Conservation (phyloP, 768 basidiomycete genomes). For the Boletus bicolor region DNA sequence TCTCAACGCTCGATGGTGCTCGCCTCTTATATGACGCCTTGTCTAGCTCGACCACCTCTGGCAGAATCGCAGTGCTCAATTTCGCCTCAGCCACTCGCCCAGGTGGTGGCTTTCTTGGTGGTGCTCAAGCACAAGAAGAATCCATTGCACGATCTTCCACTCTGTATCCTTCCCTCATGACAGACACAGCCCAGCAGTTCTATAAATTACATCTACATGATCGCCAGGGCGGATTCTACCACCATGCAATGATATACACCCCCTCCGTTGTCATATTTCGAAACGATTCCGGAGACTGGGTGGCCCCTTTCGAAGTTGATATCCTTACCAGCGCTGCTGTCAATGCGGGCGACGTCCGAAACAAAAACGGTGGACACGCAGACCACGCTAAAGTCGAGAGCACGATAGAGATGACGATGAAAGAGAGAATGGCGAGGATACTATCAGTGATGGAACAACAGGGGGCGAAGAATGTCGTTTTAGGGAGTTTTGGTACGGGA, state of each 20-base stretch:
- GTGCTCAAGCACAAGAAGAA: conserved; percentile 79
- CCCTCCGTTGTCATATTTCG: conserved; percentile 62
- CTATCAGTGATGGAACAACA: conserved; percentile 62
- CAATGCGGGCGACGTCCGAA: conserved; percentile 55
- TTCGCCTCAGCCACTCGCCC: conserved; percentile 75
- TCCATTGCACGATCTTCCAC: conserved; percentile 75
- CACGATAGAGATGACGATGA: conserved; percentile 56
- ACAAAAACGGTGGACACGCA: conserved; percentile 15
- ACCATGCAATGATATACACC: conserved; percentile 78
- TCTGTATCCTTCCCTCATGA: conserved; percentile 60
- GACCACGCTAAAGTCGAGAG: conserved; percentile 22
- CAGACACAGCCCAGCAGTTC: conserved; percentile 53
- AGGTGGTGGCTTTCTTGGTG: conserved; percentile 72
- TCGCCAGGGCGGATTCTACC: conserved; percentile 55
- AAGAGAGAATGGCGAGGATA: conserved; percentile 67
- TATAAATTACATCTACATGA: conserved; percentile 56
- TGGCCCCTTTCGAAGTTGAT: conserved; percentile 57
- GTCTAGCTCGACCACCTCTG: conserved; percentile 11
- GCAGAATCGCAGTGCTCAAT: conserved; percentile 62
- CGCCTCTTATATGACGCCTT: conserved; percentile 34
- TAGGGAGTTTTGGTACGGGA: conserved; percentile 78
- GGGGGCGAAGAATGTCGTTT: conserved; percentile 55
- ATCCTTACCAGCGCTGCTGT: conserved; percentile 74
- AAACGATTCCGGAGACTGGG: conserved; percentile 56
- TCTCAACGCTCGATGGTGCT: conserved; percentile 63